Evolutionary conservation across 352 stramenopile species (phyloP).

Genomic region (Phytophthora crassamura): DNA sequence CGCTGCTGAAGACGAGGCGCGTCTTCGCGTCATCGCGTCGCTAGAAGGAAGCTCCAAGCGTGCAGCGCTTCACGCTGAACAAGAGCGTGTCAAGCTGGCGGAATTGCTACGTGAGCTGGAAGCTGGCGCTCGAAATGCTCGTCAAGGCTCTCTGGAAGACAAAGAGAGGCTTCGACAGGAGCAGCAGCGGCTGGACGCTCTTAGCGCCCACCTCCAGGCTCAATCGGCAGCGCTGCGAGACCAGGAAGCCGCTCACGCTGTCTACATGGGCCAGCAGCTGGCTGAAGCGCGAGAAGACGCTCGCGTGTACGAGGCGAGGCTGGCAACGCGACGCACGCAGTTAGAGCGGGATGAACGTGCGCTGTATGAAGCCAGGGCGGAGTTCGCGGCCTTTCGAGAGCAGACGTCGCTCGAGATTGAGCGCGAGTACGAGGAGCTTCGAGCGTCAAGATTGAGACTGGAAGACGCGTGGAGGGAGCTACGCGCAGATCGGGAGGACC

Average conservation of each 20-base stretch:
- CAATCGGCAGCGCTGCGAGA: slow-evolving; percentile 65
- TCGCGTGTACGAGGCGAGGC: slow-evolving; percentile 48
- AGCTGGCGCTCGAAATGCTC: slow-evolving; percentile 50
- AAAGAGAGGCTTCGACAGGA: slow-evolving; percentile 77
- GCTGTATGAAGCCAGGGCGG: slow-evolving; percentile 55
- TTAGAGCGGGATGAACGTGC: slow-evolving; percentile 56
- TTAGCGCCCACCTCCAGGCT: slow-evolving; percentile 72
- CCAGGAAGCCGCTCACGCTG: slow-evolving; percentile 49
- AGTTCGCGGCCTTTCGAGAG: slow-evolving; percentile 62
- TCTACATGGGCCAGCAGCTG: slow-evolving; percentile 52
- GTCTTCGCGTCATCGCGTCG: slow-evolving; percentile 67
- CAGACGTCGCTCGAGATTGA: slow-evolving; percentile 50
- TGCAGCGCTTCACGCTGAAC: slow-evolving; percentile 58
- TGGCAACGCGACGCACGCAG: slow-evolving; percentile 43
- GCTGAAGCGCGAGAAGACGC: slow-evolving; percentile 51
- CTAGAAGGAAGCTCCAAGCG: slow-evolving; percentile 66
- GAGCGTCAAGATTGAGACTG: slow-evolving; percentile 34
- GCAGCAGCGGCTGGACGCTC: slow-evolving; percentile 64
- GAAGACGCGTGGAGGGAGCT: slow-evolving; percentile 51
- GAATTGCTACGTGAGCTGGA: slow-evolving; percentile 62
- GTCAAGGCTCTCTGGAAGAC: slow-evolving; percentile 73
- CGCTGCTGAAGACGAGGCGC: slow-evolving; percentile 54
- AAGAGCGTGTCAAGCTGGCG: slow-evolving; percentile 66
- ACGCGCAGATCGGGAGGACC: slow-evolving; percentile 43
- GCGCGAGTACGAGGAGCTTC: slow-evolving; percentile 35